Evolutionary conservation across 371 early-diverging fungal species (phyloP).

Genomic region (Blastocladiella emersonii): DNA sequence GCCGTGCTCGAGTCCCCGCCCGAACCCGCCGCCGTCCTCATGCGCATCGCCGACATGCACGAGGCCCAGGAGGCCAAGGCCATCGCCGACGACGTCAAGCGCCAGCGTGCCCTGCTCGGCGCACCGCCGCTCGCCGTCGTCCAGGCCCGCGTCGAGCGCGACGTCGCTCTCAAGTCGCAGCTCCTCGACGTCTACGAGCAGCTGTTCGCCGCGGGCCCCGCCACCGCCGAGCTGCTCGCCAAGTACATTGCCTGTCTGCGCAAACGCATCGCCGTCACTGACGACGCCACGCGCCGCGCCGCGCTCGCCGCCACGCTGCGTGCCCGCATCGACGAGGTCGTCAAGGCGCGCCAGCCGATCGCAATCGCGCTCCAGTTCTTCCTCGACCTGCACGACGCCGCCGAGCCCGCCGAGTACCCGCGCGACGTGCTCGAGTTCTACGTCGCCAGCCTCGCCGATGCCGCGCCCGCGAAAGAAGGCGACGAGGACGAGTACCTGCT

Average conservation of each 20-base stretch:
- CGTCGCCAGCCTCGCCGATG: not conserved
- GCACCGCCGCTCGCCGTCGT: not conserved
- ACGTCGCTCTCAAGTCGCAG: not conserved
- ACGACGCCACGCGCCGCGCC: too few relatives aligned
- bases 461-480: not conserved
- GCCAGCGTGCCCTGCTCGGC: not conserved
- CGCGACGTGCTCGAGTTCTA: not conserved
- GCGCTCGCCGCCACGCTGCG: too few relatives aligned
- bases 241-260: too few relatives aligned
- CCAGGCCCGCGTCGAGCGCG: not conserved
- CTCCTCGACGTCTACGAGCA: not conserved
- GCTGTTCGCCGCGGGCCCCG: too few relatives aligned
- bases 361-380: not conserved
- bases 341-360: not conserved
- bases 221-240: not conserved
- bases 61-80: not conserved
- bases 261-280: too few relatives aligned
- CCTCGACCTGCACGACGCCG: not conserved
- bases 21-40: not conserved
- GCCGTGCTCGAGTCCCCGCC: not conserved
- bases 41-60: not conserved
- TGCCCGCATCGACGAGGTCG: too few relatives aligned
- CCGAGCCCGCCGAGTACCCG: not conserved
- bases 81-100: not conserved
- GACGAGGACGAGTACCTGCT: not conserved